Evolutionary conservation across 805 yeast species (phyloP), one percentile per base, ranked within the genome.

Genomic region (Ogataea salicorniae): DNA sequence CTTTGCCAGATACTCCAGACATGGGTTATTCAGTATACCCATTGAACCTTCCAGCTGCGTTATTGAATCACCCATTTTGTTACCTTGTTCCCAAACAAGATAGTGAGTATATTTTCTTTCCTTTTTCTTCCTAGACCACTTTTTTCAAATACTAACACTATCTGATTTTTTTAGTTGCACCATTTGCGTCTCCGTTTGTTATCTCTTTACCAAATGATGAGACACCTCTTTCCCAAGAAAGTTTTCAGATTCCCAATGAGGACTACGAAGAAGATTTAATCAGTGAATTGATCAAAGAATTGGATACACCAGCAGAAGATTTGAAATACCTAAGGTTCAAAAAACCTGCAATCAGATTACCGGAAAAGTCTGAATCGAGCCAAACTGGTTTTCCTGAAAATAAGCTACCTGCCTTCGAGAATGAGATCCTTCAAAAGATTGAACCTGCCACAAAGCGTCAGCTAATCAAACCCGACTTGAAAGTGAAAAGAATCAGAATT

Each of bases 41-140:
- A 23, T 47, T 29, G 5, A 49, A 49, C 39, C 51, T 62, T 20
- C 49, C 54, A 4, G 53, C 61, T 11, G 60, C 62, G 2, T 45
- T 65, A 39, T 43, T 55, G 13, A 51, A 47, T 26, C 58, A 54
- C 22, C 76, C 77, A 0, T 45, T 73, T 42, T 59, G 64, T 17
- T 70, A 62, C 41, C 51, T 73, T 15, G 55, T 71, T 2, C 78
- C 78, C 2, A 65, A 62, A 2, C 75, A 72, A 45, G 66, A 62
- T 39, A 48, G 72, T 71, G 53, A 49, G 73, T 64, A 40, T 35
- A 33, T 16, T 7, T n/a, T 34, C 42, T 13, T 17, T 33, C 31
- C 20, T 41, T 36, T 36, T 42, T 33, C 37, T 20, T 20, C 4
- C 13, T 9, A 8, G 31, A 15, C 49, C 37, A 18, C 13, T n/a